These are phyloP conservation scores for Hymenoscyphus fructigenus DNA, from an alignment of 2,329 filamentous ascomycete genomes.

Conservation along the genomic window DNA sequence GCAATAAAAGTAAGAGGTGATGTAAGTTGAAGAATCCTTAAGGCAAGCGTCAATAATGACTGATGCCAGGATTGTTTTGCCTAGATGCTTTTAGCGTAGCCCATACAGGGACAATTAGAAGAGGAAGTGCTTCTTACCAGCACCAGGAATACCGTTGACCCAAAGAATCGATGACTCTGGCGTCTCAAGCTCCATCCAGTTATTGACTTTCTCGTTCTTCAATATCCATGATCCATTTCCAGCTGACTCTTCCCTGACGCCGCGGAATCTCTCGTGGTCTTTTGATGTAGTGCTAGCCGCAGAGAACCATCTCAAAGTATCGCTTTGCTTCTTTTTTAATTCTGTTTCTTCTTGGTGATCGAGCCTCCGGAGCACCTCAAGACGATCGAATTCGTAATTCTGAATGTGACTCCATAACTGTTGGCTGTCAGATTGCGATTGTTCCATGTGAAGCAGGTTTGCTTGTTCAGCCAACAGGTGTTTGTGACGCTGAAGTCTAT, in stretches of 20 bases:
- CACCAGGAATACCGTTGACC: constrained; percentile 43
- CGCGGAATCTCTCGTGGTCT: constrained; percentile 23
- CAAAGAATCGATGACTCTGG: constrained; percentile 36
- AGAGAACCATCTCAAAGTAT: neutral
- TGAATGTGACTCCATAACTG: neutral
- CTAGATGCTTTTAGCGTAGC: constrained; percentile 22
- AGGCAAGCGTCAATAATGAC: constrained; percentile 38
- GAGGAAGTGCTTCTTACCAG: constrained; percentile 33
- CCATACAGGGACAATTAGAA: neutral
- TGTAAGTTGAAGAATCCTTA: constrained; percentile 10
- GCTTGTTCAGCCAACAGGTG: constrained; percentile 36
- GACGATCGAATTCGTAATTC: neutral
- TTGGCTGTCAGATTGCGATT: constrained; percentile 8
- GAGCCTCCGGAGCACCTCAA: neutral
- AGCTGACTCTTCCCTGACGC: constrained; percentile 23
- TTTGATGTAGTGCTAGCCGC: neutral
- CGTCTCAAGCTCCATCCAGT: constrained; percentile 22
- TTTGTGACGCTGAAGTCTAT: constrained; percentile 34
- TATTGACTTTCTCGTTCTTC: constrained; percentile 20
- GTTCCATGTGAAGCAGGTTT: constrained; percentile 32
- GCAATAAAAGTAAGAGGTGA: constrained; percentile 43
- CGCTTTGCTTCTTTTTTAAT: neutral
- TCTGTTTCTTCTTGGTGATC: neutral
- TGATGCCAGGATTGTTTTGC: constrained; percentile 43
- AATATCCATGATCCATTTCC: constrained; percentile 37